These are phyloP conservation scores for Remersonia thermophila DNA, from an alignment of 2,329 filamentous ascomycete species.

Conservation along the genomic window DNA sequence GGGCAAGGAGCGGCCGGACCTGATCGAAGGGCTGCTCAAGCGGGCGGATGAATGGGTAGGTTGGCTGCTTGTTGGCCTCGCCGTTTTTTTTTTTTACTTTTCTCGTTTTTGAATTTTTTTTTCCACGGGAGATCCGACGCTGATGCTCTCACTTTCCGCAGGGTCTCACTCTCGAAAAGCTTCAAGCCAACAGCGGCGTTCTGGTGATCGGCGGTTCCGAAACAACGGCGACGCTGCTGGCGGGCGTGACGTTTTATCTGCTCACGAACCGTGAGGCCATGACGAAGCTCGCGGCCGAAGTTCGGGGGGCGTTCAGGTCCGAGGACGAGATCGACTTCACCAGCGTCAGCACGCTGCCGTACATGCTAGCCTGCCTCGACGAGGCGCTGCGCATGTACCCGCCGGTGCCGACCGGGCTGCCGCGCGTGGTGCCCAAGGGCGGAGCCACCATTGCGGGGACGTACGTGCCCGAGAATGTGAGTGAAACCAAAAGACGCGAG, in stretches of 20 bases:
- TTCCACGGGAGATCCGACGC: no score
- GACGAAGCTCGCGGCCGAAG: conserved; percentile 27
- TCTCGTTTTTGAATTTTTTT: no score
- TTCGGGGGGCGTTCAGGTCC: conserved; percentile 27
- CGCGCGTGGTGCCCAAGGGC: conserved; percentile 20
- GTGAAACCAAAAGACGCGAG: conserved; percentile 5
- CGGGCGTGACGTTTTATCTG: conserved; percentile 28
- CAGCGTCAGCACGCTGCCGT: conserved; percentile 19
- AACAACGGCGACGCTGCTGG: conserved; percentile 36
- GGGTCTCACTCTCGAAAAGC: conserved; percentile 15
- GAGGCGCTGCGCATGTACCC: conserved; percentile 26
- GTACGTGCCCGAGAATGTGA: conserved; percentile 23
- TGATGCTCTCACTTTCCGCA: no score
- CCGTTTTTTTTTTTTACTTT: background rate
- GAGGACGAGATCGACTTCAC: conserved; percentile 23
- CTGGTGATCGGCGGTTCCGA: conserved; percentile 36
- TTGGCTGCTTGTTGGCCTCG: background rate
- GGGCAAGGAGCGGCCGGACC: conserved; percentile 12
- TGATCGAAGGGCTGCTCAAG: conserved; percentile 17
- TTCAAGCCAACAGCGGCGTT: conserved; percentile 17
- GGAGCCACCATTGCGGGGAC: conserved; percentile 23
- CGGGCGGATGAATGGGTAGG: conserved; percentile 16
- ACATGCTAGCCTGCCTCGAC: conserved; percentile 25
- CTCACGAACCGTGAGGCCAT: conserved; percentile 26
- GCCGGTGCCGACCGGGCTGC: conserved; percentile 19